A percentile compares a stretch with the other conserved stretches of the same genome.
These are phyloP conservation scores for Colletotrichum limetticola DNA, from an alignment of 2,329 filamentous ascomycete species.

Conservation along the genomic window DNA sequence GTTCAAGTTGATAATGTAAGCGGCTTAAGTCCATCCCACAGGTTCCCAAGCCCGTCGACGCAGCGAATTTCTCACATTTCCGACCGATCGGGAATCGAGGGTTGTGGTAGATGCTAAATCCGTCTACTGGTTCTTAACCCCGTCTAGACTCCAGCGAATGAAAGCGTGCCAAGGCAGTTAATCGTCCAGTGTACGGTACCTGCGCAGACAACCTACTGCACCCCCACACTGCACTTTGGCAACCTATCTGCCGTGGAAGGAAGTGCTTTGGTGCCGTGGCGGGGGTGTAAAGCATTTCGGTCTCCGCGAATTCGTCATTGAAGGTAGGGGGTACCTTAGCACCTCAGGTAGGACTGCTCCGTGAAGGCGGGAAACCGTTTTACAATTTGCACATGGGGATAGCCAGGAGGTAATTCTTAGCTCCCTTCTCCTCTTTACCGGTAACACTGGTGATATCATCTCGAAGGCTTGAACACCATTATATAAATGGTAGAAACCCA, in stretches of 20 bases:
- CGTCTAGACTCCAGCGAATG: not conserved
- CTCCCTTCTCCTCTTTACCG: not conserved
- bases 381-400: too few relatives aligned
- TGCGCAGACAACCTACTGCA: not conserved
- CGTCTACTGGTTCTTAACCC: constrained; percentile 2
- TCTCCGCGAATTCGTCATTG: not conserved
- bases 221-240: not conserved
- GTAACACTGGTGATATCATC: not conserved
- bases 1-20: not conserved
- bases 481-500: not conserved
- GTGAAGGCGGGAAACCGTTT: not conserved
- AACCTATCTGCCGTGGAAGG: not conserved
- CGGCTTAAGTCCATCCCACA: constrained; percentile 1
- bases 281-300: not conserved
- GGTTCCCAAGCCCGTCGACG: not conserved
- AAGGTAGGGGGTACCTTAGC: not conserved
- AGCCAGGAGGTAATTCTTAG: not conserved
- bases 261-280: not conserved
- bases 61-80: not conserved
- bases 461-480: not conserved
- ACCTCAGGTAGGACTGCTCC: not conserved
- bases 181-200: not conserved
- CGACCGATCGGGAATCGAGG: constrained; percentile 28
- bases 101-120: constrained; percentile 13
- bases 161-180: not conserved